Percentiles rank a stretch among this genome's conserved stretches.
These are phyloP conservation scores for Barbatosphaeria neglecta DNA, from an alignment of 495 filamentous ascomycete species.

Conservation along the genomic window DNA sequence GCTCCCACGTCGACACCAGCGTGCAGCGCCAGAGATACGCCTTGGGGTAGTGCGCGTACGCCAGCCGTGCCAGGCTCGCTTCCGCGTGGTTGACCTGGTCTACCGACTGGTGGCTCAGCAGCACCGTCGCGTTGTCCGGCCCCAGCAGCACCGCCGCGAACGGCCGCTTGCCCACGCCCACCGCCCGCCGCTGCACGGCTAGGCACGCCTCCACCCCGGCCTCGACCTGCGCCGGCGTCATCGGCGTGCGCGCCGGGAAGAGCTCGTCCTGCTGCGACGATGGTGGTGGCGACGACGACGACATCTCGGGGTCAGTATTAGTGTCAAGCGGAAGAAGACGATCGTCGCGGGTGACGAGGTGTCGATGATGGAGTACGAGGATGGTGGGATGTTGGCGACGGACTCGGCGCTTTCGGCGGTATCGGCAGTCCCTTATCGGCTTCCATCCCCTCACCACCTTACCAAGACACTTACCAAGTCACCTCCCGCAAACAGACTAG, in stretches of 20 bases:
- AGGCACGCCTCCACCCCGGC: slow-evolving; percentile 25
- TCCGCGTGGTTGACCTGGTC: slow-evolving; percentile 47
- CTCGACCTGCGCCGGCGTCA: slow-evolving; percentile 24
- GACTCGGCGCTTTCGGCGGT: too few species aligned
- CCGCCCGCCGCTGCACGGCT: slow-evolving; percentile 25
- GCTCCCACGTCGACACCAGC: slow-evolving; percentile 44
- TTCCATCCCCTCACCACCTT: too few species aligned
- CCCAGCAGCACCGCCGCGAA: slow-evolving; percentile 37
- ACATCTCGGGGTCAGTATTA: neutral
- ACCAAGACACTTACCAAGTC: too few species aligned
- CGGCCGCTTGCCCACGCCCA: slow-evolving; percentile 33
- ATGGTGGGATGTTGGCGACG: too few species aligned
- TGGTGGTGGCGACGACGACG: neutral
- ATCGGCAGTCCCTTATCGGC: too few species aligned
- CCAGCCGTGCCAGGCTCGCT: slow-evolving; percentile 36
- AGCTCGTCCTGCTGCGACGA: slow-evolving; percentile 5
- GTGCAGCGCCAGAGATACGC: slow-evolving; percentile 38
- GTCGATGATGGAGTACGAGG: too few species aligned
- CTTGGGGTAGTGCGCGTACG: slow-evolving; percentile 37
- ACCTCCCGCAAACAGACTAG: too few species aligned
- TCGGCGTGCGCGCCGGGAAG: slow-evolving; percentile 18
- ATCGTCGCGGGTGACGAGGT: too few species aligned
- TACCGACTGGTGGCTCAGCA: slow-evolving; percentile 36
- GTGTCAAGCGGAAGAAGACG: too few species aligned
- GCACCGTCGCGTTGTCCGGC: slow-evolving; percentile 36